Conservation (phyloP, 1,284 basidiomycete species). For the Ganoderma meredithae region DNA sequence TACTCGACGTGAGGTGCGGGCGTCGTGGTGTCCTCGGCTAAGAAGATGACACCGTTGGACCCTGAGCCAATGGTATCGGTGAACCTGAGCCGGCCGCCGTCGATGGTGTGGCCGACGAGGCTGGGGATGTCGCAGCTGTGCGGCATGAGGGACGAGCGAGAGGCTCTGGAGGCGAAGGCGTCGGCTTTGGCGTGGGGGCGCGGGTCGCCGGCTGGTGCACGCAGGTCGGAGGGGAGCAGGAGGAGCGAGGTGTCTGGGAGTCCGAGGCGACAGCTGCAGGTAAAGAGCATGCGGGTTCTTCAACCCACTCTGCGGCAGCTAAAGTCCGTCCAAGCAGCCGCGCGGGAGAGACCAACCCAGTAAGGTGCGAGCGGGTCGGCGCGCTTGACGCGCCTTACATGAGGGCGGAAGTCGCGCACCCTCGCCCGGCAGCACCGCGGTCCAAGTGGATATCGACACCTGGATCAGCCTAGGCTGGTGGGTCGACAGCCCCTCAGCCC, state of each 20-base stretch:
- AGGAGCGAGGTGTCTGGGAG: not conserved
- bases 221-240: not conserved
- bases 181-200: not conserved
- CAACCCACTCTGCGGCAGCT: not conserved
- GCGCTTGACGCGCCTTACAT: conserved; percentile 20
- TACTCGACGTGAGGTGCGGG: conserved; percentile 34
- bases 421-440: conserved; percentile 7
- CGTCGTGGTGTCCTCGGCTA: conserved; percentile 69
- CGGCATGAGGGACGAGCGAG: conserved; percentile 19
- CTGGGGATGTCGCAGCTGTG: conserved; percentile 31
- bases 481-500: conserved; percentile 7
- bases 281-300: conserved; percentile 8
- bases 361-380: conserved; percentile 14
- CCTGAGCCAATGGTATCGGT: conserved; percentile 88
- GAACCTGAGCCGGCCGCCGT: conserved; percentile 80
- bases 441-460: not conserved
- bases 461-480: conserved; percentile 1
- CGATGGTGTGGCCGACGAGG: conserved; percentile 71
- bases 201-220: conserved; percentile 6
- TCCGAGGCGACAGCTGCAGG: not conserved
- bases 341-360: conserved; percentile 11
- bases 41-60: conserved; percentile 93
- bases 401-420: conserved; percentile 19
- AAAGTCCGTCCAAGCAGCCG: conserved; percentile 9
- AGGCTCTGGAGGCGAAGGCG: not conserved